A percentile compares a stretch with the other conserved stretches of the same genome.
These are phyloP conservation scores for Wallacemonas sp. DNA, from an alignment of 208 protist genomes.

Conservation along the genomic window DNA sequence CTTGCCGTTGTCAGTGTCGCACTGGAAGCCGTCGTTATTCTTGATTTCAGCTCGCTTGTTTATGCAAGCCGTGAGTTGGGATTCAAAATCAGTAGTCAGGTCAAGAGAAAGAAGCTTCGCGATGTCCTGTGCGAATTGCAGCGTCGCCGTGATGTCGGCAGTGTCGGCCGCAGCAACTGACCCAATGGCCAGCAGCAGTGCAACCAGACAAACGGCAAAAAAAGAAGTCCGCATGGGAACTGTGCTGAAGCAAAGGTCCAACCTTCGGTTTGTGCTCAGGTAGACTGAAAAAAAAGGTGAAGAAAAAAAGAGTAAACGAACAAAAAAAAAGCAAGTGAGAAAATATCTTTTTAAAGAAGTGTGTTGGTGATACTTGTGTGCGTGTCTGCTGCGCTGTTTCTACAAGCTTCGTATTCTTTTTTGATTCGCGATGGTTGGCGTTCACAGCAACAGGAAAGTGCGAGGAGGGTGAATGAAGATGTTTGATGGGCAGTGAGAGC, in stretches of 20 bases:
- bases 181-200: not conserved
- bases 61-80: not conserved
- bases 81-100: no score
- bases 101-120: not conserved
- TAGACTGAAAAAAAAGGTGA: not conserved
- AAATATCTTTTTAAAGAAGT: no score
- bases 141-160: not conserved
- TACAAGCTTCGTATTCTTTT: no score
- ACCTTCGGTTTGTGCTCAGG: no score
- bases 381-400: no score
- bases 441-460: no score
- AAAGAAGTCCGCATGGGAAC: not conserved
- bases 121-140: not conserved
- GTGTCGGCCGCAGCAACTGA: not conserved
- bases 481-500: no score
- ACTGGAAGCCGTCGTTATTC: not conserved
- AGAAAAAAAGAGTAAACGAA: not conserved
- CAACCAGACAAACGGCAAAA: not conserved
- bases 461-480: no score
- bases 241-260: not conserved
- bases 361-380: no score
- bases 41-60: not conserved
- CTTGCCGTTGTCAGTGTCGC: not conserved
- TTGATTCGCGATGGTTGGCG: no score
- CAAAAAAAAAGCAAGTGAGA: no score